These are phyloP conservation scores for Erysiphe pulchra DNA, from an alignment of 2,329 filamentous ascomycete genomes.

Conservation along the genomic window DNA sequence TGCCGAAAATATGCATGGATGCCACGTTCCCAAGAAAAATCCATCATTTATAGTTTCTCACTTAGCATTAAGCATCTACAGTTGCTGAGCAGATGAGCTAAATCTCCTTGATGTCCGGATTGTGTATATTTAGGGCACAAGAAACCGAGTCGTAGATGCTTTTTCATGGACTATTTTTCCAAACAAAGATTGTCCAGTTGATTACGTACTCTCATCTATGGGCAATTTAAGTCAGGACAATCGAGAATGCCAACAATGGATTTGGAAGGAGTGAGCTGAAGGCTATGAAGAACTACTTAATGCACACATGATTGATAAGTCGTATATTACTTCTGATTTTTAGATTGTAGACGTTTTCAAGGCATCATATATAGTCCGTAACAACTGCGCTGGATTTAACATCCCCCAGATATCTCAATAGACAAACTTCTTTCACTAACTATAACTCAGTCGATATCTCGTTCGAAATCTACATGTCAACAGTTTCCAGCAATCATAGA, in stretches of 20 bases:
- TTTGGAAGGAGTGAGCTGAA: background rate
- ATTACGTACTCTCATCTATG: background rate
- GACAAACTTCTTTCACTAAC: background rate
- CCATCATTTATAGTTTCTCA: background rate
- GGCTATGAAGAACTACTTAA: background rate
- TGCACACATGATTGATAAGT: background rate
- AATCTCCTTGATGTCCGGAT: background rate
- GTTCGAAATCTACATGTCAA: background rate
- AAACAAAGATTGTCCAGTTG: background rate
- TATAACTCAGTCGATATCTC: background rate
- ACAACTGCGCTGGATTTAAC: background rate
- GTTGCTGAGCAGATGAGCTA: background rate
- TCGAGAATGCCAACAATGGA: background rate
- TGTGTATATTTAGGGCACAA: background rate
- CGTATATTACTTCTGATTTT: background rate
- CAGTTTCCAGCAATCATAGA: background rate
- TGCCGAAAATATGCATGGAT: background rate
- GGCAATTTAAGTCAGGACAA: background rate
- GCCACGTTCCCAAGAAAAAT: background rate
- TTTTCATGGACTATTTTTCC: background rate
- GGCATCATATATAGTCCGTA: background rate
- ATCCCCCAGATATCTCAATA: background rate
- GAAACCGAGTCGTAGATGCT: background rate
- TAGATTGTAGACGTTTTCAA: background rate
- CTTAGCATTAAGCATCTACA: background rate